Evolutionary conservation across 2,329 filamentous ascomycete genomes (phyloP), one percentile per base, ranked within the genome.

Genomic region (Aureobasidium sp.): DNA sequence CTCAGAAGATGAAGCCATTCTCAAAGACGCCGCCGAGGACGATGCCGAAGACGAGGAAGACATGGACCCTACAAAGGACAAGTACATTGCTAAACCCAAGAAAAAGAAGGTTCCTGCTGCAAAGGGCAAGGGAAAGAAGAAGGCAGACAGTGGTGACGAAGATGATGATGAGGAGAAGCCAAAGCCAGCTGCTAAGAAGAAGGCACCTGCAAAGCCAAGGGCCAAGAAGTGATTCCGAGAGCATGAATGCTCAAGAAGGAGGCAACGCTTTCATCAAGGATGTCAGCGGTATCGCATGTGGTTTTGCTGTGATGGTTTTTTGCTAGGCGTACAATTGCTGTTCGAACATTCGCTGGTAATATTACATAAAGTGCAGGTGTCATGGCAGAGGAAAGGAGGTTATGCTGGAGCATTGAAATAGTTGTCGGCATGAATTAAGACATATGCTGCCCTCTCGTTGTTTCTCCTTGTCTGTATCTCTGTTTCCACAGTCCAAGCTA

Each of bases 31-130:
- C 1, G 57, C 36, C 4, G 77, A 76, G 17, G 77, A 79, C 51
- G 79, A 71, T 60, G 87, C 90, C 8, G 89, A 92, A 59, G 78
- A 86, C 3, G 87, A 90, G 4, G 87, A 90, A 13, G 89, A 92
- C 59, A 78, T 86, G n/a, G 91, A 96, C 72, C 74, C 97, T 57
- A 91, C 88, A 71, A 96, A 93, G 72, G 94, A 99, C 76, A 97
- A 97, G 75, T 97, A 96, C 71, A 92, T 97, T 73, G 96, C 94
- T 74, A 83, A 88, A 71, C 90, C 93, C 13, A 97, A 96, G 81
- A 85, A 84, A 66, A 91, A 87, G 74, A 74, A 76, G 15, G 71
- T 78, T 4, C 75, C 75, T 59, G 72, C 75, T 34, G 68, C 72
- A 83, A 84, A 72, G 78, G 79, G 66, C 51, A 79, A 77, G 67